Conservation (phyloP, 176 grass and related monocot genomes). For the Alloteropsis semialata region DNA sequence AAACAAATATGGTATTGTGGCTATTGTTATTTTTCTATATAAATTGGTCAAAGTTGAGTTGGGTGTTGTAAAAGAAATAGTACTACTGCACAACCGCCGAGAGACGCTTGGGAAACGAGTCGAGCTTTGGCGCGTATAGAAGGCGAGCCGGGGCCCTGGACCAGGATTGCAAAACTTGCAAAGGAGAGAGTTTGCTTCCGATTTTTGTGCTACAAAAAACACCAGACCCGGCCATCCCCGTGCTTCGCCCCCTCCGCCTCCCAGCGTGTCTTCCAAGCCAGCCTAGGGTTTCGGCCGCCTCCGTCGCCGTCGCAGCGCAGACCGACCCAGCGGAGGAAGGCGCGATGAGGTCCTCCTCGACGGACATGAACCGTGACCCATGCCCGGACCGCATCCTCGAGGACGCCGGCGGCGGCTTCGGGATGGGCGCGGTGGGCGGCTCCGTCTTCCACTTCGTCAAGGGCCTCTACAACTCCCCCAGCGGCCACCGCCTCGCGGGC, state of each 20-base stretch:
- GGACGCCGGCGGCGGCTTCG: slow-evolving; percentile 40
- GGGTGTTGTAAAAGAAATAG: too few relatives aligned
- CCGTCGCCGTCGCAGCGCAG: background rate
- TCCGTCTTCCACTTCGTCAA: slow-evolving; percentile 54
- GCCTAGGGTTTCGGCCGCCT: background rate
- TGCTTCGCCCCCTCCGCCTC: background rate
- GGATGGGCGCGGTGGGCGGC: slow-evolving; percentile 53
- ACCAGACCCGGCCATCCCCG: too few relatives aligned
- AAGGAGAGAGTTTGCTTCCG: too few relatives aligned
- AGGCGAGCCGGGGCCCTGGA: too few relatives aligned
- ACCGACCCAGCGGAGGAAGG: background rate
- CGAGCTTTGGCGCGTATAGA: too few relatives aligned
- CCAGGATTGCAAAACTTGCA: too few relatives aligned
- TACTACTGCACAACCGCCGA: too few relatives aligned
- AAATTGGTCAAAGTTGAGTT: too few relatives aligned
- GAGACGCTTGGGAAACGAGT: too few relatives aligned
- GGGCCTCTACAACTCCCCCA: slow-evolving; percentile 51
- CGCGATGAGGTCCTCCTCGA: background rate
- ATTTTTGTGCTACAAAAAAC: too few relatives aligned
- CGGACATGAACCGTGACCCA: slow-evolving; percentile 7
- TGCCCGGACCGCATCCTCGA: slow-evolving; percentile 63
- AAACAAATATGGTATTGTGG: too few relatives aligned
- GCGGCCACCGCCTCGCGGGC: slow-evolving; percentile 47
- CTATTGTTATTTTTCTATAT: too few relatives aligned
- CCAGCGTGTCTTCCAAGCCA: background rate